Conservation (phyloP, 352 stramenopile species). For the Plasmopara viticola region DNA sequence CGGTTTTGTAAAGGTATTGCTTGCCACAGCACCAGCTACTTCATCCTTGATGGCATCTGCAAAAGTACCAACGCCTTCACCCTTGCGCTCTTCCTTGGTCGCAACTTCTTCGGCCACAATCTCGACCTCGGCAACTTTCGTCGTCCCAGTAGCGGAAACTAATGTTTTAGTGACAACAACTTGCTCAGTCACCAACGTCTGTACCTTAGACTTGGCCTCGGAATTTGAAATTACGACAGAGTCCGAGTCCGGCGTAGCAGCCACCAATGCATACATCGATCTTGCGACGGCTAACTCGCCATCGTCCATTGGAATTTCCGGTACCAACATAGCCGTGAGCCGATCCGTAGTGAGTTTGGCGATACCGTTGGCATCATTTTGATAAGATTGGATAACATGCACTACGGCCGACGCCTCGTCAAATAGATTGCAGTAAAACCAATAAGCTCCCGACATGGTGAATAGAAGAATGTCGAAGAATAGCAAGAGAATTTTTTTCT, state of each 20-base stretch:
- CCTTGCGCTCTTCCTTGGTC: background rate
- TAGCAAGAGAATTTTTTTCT: constrained; percentile 12
- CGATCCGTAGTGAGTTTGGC: constrained; percentile 5
- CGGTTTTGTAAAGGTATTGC: background rate
- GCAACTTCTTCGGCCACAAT: background rate
- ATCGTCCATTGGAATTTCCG: constrained; percentile 5
- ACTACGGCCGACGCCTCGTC: constrained; percentile 4
- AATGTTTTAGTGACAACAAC: background rate
- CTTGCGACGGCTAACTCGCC: constrained; percentile 16
- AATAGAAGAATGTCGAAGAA: background rate
- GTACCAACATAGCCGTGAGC: background rate
- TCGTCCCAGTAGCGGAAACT: background rate
- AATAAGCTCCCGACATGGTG: constrained; percentile 13
- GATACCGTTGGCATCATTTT: constrained; percentile 4
- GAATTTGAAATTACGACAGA: background rate
- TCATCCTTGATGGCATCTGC: background rate
- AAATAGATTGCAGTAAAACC: constrained; percentile 27
- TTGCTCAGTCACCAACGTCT: background rate
- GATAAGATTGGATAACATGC: constrained; percentile 11
- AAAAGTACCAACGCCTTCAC: background rate
- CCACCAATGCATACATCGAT: constrained; percentile 14
- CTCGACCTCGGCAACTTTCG: background rate
- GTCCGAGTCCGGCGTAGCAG: constrained; percentile 8
- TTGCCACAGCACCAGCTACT: background rate
- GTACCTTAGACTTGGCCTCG: background rate